Percentiles rank a stretch among this genome's conserved stretches.
phyloP scores from a whole-genome alignment of 148 eudicot genomes.

The Polygonum maritimum region DNA sequence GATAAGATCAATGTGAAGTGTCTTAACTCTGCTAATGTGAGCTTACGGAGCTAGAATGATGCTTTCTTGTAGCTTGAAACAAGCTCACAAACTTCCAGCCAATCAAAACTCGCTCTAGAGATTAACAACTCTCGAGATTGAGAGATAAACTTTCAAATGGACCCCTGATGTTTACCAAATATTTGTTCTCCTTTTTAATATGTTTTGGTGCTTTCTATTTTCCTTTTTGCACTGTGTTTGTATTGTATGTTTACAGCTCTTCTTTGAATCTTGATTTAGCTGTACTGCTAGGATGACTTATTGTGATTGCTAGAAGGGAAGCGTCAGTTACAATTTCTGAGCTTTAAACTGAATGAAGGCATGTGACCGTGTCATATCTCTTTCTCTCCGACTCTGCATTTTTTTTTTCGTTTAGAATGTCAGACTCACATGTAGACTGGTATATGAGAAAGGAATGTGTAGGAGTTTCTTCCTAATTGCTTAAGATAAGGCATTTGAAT shows the following conservation, averaged over 20 bases:
- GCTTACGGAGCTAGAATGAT: no score
- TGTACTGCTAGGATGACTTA: background rate
- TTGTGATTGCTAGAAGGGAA: background rate
- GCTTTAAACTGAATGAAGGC: background rate
- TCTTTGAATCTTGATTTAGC: background rate
- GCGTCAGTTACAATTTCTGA: background rate
- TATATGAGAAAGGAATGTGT: background rate
- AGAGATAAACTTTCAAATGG: no score
- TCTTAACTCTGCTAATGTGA: no score
- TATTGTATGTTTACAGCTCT: background rate
- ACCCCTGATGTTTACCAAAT: no score
- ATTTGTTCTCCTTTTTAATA: background rate
- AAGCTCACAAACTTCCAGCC: no score
- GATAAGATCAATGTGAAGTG: no score
- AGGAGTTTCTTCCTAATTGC: background rate
- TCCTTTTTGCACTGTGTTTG: background rate
- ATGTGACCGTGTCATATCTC: background rate
- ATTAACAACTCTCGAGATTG: no score
- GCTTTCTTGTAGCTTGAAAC: no score
- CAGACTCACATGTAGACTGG: background rate
- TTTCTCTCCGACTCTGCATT: background rate
- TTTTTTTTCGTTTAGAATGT: background rate
- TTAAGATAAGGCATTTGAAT: background rate
- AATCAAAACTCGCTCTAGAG: no score
- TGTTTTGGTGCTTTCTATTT: background rate